Base-by-base conservation (phyloP, 2,329 filamentous ascomycete genomes). In the Myriosclerotinia scirpicola region DNA sequence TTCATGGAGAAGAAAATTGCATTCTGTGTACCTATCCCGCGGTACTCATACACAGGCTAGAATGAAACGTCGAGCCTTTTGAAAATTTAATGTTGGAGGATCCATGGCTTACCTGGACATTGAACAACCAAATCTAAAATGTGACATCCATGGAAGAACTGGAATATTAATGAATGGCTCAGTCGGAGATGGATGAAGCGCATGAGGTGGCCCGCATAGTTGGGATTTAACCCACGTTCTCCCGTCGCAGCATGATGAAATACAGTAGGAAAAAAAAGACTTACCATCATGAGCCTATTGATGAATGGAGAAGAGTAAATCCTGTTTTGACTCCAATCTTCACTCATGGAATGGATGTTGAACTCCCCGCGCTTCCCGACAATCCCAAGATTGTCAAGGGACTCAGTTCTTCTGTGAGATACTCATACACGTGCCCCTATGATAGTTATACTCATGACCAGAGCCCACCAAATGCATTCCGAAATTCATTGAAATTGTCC, bases 401-500 rank as follows among this genome's bases (percentile, higher is more conserved):
- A 38, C 30, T 38, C 44, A 34, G 20, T 17, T 20, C 22, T 48
- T 48, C 36, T 20, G 34, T 40, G 11, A 26, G 12, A 9, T 20
- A 26, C 44, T 30, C 40, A 44, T 38, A 38, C 34, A 26, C 26
- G 40, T 42, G 34, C 5, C 17, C 12, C 30, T 2, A 22, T 8
- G 34, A 34, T 20, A 5, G 34, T 65, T 26, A 26, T 14, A 59
- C 34, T 59, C 26, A 56, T 60, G 44, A 38, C 63, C 54, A 65
- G 38, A 65, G 20, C 3, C 46, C 63, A n/a, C 30, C 60, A 38
- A 66, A 53, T 48, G 54, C 46, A 20, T 58, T n/a, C 26, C 60
- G 40, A 53, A 69, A 69, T 5, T 40, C 34, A 17, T 54, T 40
- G 36, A 50, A 22, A 40, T 63, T 55, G 15, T 60, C n/a, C n/a